Conservation (phyloP, 176 grass and related monocot species). For the Juncus effusus region DNA sequence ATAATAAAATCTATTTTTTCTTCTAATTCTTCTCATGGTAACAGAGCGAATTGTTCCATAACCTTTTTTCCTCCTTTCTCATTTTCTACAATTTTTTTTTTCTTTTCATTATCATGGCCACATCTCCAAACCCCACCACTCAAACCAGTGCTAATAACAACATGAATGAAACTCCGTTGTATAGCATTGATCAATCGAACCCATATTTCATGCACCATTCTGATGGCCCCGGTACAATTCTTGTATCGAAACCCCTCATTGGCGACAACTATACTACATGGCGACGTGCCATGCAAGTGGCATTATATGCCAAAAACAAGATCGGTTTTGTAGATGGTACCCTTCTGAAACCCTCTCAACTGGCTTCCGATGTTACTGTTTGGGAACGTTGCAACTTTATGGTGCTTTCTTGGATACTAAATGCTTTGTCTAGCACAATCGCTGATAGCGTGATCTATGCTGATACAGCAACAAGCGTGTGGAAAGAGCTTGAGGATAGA, state of each 20-base stretch:
- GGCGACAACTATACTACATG: background rate
- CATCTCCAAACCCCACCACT: too few species aligned
- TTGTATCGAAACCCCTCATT: background rate
- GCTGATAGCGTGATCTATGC: background rate
- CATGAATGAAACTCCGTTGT: too few species aligned
- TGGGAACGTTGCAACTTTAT: background rate
- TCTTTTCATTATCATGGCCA: too few species aligned
- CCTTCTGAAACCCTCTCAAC: background rate
- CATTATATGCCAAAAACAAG: conserved; percentile 5
- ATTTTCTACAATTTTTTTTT: too few species aligned
- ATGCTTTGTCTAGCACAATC: background rate
- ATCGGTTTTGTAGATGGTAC: background rate
- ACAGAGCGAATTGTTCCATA: too few species aligned
- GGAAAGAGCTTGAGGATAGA: background rate
- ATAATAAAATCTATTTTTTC: too few species aligned
- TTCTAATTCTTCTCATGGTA: too few species aligned
- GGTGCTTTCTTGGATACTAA: background rate
- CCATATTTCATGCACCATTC: background rate
- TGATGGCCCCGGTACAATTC: background rate
- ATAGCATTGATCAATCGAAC: too few species aligned
- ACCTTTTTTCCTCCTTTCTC: too few species aligned
- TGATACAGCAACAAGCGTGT: background rate
- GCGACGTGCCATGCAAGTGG: background rate
- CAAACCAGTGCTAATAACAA: too few species aligned
- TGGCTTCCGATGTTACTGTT: background rate